Conservation (phyloP, 768 basidiomycete genomes). For the Leucosporidium creatinivorum region DNA sequence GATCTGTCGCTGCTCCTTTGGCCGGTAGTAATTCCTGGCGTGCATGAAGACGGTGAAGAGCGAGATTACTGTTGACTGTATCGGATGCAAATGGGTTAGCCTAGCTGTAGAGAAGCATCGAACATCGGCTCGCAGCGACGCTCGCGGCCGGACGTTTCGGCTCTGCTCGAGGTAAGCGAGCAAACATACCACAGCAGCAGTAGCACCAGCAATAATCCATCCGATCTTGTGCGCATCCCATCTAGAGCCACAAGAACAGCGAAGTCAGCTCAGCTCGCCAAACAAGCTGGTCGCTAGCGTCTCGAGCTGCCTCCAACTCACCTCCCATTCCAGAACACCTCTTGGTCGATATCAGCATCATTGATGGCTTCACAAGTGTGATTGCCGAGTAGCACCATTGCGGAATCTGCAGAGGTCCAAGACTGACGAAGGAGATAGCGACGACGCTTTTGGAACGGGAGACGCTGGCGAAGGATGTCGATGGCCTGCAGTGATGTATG, state of each 20-base stretch:
- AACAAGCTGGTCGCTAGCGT: no score
- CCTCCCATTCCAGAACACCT: background rate
- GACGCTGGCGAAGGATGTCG: background rate
- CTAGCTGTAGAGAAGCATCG: no score
- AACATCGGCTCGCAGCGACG: no score
- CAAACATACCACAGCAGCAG: conserved; percentile 5
- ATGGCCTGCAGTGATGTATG: background rate
- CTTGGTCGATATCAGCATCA: background rate
- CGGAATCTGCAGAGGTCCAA: background rate
- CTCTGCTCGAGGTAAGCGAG: background rate
- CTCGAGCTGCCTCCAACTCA: no score
- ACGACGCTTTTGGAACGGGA: background rate
- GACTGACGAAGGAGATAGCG: background rate
- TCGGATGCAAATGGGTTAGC: no score
- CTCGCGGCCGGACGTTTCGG: no score
- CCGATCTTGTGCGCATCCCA: conserved; percentile 22
- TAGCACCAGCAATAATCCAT: conserved; percentile 12
- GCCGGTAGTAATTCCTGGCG: conserved; percentile 21
- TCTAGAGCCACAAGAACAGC: no score
- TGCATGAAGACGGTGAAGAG: conserved; percentile 3
- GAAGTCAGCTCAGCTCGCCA: no score
- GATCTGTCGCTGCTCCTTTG: conserved; percentile 23
- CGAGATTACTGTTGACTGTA: conserved; percentile 10
- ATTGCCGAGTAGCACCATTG: background rate
- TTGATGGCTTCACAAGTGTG: background rate